phyloP scores from a whole-genome alignment of 2,329 filamentous ascomycete genomes.

The Neurospora crassa region DNA sequence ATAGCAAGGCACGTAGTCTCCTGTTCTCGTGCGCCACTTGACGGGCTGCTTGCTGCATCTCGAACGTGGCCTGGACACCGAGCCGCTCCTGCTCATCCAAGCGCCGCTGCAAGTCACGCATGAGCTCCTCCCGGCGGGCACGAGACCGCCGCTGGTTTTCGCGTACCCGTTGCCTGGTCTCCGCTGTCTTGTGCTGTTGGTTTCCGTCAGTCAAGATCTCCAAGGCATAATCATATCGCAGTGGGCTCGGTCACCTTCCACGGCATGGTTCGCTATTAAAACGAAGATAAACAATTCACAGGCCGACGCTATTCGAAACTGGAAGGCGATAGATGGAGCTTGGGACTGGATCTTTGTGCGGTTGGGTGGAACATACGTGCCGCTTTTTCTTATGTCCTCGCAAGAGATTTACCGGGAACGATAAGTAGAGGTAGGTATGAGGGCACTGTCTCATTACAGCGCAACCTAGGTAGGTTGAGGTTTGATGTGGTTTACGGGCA shows the following conservation, averaged over 20 bases:
- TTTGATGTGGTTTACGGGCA: neutral
- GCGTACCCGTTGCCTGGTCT: neutral
- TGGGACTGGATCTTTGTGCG: neutral
- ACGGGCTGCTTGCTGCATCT: too few relatives aligned
- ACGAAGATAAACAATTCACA: neutral
- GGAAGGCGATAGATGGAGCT: neutral
- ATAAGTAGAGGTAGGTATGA: too few relatives aligned
- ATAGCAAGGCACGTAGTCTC: conserved; percentile 26
- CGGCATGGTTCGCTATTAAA: neutral
- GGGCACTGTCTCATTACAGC: too few relatives aligned
- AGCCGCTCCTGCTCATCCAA: too few relatives aligned
- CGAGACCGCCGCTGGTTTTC: too few relatives aligned
- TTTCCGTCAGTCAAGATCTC: neutral
- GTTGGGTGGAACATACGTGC: neutral
- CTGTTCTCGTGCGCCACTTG: too few relatives aligned
- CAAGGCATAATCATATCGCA: too few relatives aligned
- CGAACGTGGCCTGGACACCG: too few relatives aligned
- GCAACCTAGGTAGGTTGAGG: neutral
- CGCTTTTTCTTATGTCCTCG: too few relatives aligned
- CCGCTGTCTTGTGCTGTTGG: conserved; percentile 2
- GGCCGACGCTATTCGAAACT: neutral
- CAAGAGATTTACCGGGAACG: too few relatives aligned
- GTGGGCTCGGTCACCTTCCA: neutral
- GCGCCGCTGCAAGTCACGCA: too few relatives aligned
- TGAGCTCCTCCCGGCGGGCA: too few relatives aligned